These are phyloP conservation scores for Scheffersomyces parashehatae DNA, from an alignment of 1,139 yeast genomes.

Conservation along the genomic window DNA sequence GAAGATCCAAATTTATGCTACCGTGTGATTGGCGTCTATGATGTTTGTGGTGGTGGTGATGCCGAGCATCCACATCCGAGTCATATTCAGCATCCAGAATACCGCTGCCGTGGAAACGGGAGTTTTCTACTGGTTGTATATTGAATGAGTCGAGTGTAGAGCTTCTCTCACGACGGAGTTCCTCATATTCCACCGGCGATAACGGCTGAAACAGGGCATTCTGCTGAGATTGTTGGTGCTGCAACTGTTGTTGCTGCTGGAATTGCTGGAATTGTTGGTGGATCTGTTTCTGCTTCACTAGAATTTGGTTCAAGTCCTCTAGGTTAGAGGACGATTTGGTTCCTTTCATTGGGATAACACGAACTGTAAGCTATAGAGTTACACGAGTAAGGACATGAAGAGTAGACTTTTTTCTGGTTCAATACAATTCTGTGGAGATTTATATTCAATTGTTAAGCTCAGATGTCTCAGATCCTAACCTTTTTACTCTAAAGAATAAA, in stretches of 20 bases:
- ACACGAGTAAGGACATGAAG: too few relatives aligned
- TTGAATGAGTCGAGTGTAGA: slow-evolving; percentile 22
- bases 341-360: background rate
- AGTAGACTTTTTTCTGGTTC: too few relatives aligned
- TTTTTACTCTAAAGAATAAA: too few relatives aligned
- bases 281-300: background rate
- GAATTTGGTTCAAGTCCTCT: slow-evolving; percentile 3
- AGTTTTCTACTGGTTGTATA: slow-evolving; percentile 17
- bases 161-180: slow-evolving; percentile 13
- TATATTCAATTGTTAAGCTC: too few relatives aligned
- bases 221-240: too few relatives aligned
- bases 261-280: background rate
- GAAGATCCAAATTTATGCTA: slow-evolving; percentile 1
- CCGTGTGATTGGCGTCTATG: background rate
- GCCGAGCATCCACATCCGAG: background rate
- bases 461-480: too few relatives aligned
- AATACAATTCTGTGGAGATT: too few relatives aligned
- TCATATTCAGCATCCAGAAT: slow-evolving; percentile 4
- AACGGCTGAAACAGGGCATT: background rate
- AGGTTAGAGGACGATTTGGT: slow-evolving; percentile 5
- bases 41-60: slow-evolving; percentile 1
- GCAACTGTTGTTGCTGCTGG: background rate
- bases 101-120: slow-evolving; percentile 8
- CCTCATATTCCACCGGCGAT: background rate
- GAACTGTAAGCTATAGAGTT: too few relatives aligned